Conservation (phyloP, 306 rosid species). For the Pueraria montana region DNA sequence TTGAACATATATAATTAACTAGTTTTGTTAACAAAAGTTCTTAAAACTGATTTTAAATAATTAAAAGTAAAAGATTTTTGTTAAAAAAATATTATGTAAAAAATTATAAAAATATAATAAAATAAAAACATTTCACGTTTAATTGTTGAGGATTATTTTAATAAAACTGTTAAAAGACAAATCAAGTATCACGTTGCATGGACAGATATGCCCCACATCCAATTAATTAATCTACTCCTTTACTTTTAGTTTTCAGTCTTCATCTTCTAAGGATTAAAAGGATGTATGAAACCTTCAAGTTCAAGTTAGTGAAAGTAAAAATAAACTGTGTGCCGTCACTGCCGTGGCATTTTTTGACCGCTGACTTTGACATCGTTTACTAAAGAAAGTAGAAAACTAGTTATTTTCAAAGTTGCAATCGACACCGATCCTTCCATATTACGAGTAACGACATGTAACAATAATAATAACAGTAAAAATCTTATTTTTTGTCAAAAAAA, state of each 20-base stretch:
- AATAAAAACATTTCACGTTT: too few relatives aligned
- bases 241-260: background rate
- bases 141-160: background rate
- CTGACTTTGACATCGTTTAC: slow-evolving; percentile 5
- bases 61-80: too few relatives aligned
- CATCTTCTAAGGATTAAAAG: background rate
- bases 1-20: background rate
- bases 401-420: background rate
- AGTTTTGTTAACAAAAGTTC: background rate
- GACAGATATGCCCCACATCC: background rate
- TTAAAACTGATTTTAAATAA: background rate
- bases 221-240: background rate
- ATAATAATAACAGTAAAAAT: background rate
- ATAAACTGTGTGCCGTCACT: background rate
- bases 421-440: too few relatives aligned
- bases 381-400: background rate
- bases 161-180: background rate
- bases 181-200: background rate
- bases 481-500: too few relatives aligned
- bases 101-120: too few relatives aligned
- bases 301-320: too few relatives aligned
- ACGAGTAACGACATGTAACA: too few relatives aligned
- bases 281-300: slow-evolving; percentile 7
- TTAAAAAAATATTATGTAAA: too few relatives aligned
- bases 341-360: slow-evolving; percentile 1